These are phyloP conservation scores for Lichtheimia ramosa DNA, from an alignment of 371 early-diverging fungal species.

Conservation along the genomic window DNA sequence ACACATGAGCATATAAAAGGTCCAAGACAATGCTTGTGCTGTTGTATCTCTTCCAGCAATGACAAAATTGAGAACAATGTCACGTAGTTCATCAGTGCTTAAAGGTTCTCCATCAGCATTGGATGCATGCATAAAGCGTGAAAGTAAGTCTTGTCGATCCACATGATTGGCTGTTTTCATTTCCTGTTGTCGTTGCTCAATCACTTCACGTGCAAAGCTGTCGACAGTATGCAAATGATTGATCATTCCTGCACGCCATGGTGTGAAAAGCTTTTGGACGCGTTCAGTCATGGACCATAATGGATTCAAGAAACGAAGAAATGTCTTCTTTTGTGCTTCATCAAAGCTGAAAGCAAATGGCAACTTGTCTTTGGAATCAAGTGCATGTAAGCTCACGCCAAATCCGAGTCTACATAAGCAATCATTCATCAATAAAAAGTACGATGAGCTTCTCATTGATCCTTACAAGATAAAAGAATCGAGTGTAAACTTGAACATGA, in stretches of 20 bases:
- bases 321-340: slow-evolving; percentile 37
- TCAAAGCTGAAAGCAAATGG: slow-evolving; percentile 64
- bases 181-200: slow-evolving; percentile 38
- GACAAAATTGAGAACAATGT: slow-evolving; percentile 70
- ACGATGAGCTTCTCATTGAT: too few relatives aligned
- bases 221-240: slow-evolving; percentile 46
- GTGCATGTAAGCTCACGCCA: slow-evolving; percentile 41
- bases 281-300: slow-evolving; percentile 28
- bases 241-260: slow-evolving; percentile 28
- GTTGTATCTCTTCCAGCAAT: slow-evolving; percentile 73
- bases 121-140: slow-evolving; percentile 56
- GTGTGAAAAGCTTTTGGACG: slow-evolving; percentile 13
- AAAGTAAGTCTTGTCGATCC: slow-evolving; percentile 50
- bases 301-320: slow-evolving; percentile 47
- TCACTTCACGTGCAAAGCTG: slow-evolving; percentile 44
- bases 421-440: neutral
- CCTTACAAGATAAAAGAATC: slow-evolving; percentile 53
- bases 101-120: slow-evolving; percentile 55
- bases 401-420: slow-evolving; percentile 43
- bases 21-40: slow-evolving; percentile 71
- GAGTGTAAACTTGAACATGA: slow-evolving; percentile 49
- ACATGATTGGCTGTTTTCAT: slow-evolving; percentile 13
- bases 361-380: slow-evolving; percentile 24
- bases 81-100: slow-evolving; percentile 52
- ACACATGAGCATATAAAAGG: slow-evolving; percentile 55